Base-by-base conservation (phyloP, 1,284 basidiomycete genomes). In the Moesziomyces globuligerus region DNA sequence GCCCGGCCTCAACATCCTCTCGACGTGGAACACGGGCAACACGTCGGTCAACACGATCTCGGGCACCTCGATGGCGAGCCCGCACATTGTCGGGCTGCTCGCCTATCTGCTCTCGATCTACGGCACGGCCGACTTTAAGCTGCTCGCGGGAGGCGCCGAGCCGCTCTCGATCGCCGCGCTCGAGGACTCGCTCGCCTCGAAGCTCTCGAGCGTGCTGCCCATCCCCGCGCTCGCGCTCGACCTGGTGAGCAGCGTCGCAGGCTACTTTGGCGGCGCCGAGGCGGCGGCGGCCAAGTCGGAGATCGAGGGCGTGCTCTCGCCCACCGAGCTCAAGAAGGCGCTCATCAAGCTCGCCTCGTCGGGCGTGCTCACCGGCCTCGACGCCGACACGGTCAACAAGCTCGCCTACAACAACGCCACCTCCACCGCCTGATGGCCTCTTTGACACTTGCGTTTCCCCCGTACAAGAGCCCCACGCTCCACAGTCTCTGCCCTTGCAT, bases 1-100 rank as follows among this genome's bases (percentile, higher is more conserved):
- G 29, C 92, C 92, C 23, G 91, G 90, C 71, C 83, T 92, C 69
- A 91, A 91, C 85, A 91, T 94, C 54, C 75, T 83, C 21, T 81
- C 76, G 48, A 83, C 83, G 48, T 84, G 83, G 76, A 78, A 82
- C 71, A 76, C 77, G 13, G 76, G 87, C 48, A 82, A 79, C 48
- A 81, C 76, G 15, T 86, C 89, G 48, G 86, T 85, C 72, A 88
- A 90, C 83, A 91, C 89, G 23, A 90, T 89, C 23, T 90, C 89
- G 5, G 86, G 86, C 59, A 87, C 86, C 38, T 87, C 86, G 37
- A 88, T 87, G 87, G 87, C 87, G 44, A 85, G 86, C 45, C 87
- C 87, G 47, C 87, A 88, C 84, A 71, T 79, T 56, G 79, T 78
- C 40, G 83, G 82, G 51, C 61, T 83, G 24, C 76, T 83, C 39